Evolutionary conservation across 140 eudicot species (phyloP), one percentile per base, ranked within the genome.

Genomic region (Stevia rebaudiana): DNA sequence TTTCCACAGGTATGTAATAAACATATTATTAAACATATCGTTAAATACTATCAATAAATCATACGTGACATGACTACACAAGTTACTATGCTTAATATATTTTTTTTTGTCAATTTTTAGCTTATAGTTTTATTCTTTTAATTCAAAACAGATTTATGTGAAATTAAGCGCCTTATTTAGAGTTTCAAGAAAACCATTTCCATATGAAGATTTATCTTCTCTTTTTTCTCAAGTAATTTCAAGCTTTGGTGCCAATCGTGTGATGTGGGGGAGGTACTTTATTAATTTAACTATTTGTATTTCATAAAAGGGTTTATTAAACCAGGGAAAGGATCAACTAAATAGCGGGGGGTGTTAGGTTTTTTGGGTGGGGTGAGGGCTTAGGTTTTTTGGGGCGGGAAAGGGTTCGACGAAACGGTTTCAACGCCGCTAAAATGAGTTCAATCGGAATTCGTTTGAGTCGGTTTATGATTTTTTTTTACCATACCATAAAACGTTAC

Each of bases 241-340:
- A 61, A 79, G 81, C 78, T 89, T 74, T 67, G 97, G 97, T 18
- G 92, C 97, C 65, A 69, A 89, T 72, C 91, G 76, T 39, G 76
- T 89, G 65, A 86, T 86, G 97, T 89, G 97, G 97, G 95, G 95
- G 72, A 89, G 95, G 95, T 89, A 80, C n/a, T n/a, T n/a, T n/a
- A n/a, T 92, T 89, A 73, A 28, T 30, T n/a, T 28, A 11, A 47
- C 11, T 9, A 5, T 24, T 37, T 6, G n/a, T 56, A 17, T 33
- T 0, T 11, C 25, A 9, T 56, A 30, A 9, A 8, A 22, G 18
- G 59, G 59, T 24, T 23, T 51, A 51, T 12, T 52, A 11, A n/a
- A 46, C 16, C 1, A 46, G n/a, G n/a, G n/a, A n/a, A n/a, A n/a
- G n/a, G n/a, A n/a, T n/a, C n/a, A n/a, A n/a, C n/a, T n/a, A n/a